Evolutionary conservation across 2,329 filamentous ascomycete species (phyloP), one percentile per base, ranked within the genome.

Genomic region (Gyromitra esculenta): DNA sequence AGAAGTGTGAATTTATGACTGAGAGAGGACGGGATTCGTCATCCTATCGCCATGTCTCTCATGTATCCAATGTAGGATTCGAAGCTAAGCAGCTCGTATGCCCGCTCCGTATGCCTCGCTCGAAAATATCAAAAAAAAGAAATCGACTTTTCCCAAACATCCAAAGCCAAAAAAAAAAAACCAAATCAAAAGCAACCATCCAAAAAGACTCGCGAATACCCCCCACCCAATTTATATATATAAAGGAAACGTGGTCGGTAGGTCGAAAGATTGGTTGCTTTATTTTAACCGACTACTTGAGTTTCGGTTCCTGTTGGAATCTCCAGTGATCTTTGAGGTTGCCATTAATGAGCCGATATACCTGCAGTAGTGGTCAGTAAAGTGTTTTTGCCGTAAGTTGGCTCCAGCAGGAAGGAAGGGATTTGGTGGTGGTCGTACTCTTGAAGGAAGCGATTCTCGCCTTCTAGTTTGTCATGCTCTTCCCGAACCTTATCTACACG

Each of bases 401-500:
- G 39, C 31, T 60, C 18, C 41, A 37, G 64, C 48, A 63, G 31
- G 68, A 56, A 59, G 64, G 68, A 37, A 52, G 59, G 66, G 43
- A 37, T 43, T 64, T 31, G 43, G 45, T 18, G 39, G 69, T 50
- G 59, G 60, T 56, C 73, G 73, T 98, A 98, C 84, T 97, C 97
- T 84, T 98, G 95, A 62, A 99, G 85, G 82, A 98, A 97, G 82
- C 94, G 95, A 87, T 99, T 99, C 84, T 97, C 94, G 83, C 89
- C 96, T 84, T 98, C 94, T 70, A 99, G 89, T 84, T 97, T 97
- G 85, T 97, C 93, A 82, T 99, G 94, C 82, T 98, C 95, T 81
- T 92, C 91, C 84, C 94, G 93, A 79, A 98, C 94, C 39, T 93
- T 92, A 82, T 99, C 96, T 83, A 98, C 96, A 66, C 94, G 92